Percentiles rank a stretch among this genome's conserved stretches.
Evolutionary conservation across 2,329 filamentous ascomycete species (phyloP).

Genomic region (Fusarium sp.): DNA sequence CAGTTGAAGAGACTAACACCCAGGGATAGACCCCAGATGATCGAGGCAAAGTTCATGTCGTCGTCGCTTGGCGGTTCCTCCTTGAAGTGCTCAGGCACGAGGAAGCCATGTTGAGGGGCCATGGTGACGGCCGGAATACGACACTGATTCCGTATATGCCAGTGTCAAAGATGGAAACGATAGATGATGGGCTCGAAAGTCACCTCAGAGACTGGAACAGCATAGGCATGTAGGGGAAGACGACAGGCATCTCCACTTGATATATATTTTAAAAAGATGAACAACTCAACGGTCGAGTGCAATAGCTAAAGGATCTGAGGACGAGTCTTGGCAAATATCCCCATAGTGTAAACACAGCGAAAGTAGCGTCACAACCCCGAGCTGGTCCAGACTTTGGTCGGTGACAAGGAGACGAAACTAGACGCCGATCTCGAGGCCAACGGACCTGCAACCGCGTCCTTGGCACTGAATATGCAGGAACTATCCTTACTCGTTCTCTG

Average conservation of each 20-base stretch:
- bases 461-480: conserved; percentile 1
- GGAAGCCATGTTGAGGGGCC: conserved; percentile 32
- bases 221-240: not conserved
- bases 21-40: conserved; percentile 41
- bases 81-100: conserved; percentile 35
- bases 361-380: conserved; percentile 6
- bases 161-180: not conserved
- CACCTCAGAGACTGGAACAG: conserved; percentile 6
- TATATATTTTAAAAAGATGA: not conserved
- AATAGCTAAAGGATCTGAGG: not conserved
- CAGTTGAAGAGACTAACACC: conserved; percentile 40
- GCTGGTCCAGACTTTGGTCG: conserved; percentile 27
- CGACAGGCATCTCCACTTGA: too few species aligned
- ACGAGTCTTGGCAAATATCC: not conserved
- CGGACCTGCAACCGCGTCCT: conserved; percentile 16
- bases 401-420: conserved; percentile 17
- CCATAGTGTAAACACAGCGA: not conserved
- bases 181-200: not conserved
- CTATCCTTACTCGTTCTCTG: conserved; percentile 3
- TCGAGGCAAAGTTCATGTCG: conserved; percentile 42
- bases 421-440: conserved; percentile 19
- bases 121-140: conserved; percentile 3
- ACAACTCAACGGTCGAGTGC: not conserved
- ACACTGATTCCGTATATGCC: not conserved
- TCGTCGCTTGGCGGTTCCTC: conserved; percentile 16